Evolutionary conservation across 2,329 filamentous ascomycete species (phyloP).

Genomic region (Zarea fungicola): DNA sequence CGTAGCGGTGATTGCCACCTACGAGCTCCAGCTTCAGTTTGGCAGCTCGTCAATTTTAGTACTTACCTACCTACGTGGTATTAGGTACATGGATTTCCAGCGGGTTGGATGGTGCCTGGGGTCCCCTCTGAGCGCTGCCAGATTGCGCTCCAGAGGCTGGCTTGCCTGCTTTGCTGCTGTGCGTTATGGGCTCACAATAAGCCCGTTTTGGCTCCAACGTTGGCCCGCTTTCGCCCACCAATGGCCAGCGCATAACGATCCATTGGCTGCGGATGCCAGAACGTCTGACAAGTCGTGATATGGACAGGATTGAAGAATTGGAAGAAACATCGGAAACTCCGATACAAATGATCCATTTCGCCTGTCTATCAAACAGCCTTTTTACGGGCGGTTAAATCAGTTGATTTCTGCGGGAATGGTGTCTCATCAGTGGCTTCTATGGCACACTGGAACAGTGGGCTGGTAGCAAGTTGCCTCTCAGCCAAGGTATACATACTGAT

Average conservation of each 20-base stretch:
- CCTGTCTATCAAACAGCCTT: neutral
- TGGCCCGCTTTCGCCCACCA: slow-evolving; percentile 10
- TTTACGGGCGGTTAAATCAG: neutral
- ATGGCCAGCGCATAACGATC: slow-evolving; percentile 12
- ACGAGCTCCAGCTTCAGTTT: neutral
- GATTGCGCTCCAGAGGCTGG: too few species aligned
- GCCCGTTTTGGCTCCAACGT: slow-evolving; percentile 8
- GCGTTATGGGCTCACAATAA: neutral
- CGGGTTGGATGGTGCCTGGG: neutral
- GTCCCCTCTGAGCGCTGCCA: too few species aligned
- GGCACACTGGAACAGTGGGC: too few species aligned
- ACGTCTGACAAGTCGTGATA: neutral
- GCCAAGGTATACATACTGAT: too few species aligned
- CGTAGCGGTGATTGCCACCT: slow-evolving; percentile 4
- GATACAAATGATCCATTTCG: neutral
- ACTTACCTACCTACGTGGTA: neutral
- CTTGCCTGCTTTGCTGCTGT: too few species aligned
- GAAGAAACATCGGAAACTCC: too few species aligned
- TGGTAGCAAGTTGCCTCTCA: too few species aligned
- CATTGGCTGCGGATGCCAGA: slow-evolving; percentile 3
- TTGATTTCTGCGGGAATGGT: neutral
- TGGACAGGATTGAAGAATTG: neutral
- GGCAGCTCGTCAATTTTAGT: neutral
- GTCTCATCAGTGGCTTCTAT: neutral
- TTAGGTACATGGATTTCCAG: too few species aligned